Conservation (phyloP, 306 rosid species). For the Cajanus cajan region DNA sequence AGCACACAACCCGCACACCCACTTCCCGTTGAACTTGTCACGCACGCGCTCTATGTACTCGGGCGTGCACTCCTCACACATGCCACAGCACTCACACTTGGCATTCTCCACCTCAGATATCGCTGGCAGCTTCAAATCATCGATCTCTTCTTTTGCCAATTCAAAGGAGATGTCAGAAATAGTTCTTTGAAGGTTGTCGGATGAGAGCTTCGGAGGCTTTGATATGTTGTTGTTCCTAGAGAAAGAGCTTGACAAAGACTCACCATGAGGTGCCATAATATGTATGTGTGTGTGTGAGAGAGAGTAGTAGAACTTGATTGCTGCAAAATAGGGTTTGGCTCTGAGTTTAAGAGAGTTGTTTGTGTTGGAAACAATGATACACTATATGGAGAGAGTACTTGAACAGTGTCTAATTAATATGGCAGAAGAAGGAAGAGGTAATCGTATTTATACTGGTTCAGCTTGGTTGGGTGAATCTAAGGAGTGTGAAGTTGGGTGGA, state of each 20-base stretch:
- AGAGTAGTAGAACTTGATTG: neutral
- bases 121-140: conserved; percentile 46
- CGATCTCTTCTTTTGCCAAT: conserved; percentile 48
- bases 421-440: conserved; percentile 5
- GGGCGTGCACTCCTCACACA: conserved; percentile 87
- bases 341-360: neutral
- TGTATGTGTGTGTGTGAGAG: neutral
- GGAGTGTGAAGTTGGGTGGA: conserved; percentile 43
- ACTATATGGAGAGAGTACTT: neutral
- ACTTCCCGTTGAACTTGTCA: conserved; percentile 65
- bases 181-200: conserved; percentile 64
- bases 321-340: neutral
- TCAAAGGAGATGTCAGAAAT: conserved; percentile 77
- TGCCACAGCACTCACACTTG: conserved; percentile 93
- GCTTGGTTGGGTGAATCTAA: neutral
- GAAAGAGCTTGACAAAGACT: conserved; percentile 38
- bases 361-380: neutral
- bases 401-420: neutral
- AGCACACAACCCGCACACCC: conserved; percentile 79
- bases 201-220: conserved; percentile 56
- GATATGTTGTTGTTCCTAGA: conserved; percentile 37
- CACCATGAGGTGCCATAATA: conserved; percentile 84
- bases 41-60: conserved; percentile 77
- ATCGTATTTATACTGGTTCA: conserved; percentile 53
- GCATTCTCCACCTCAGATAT: conserved; percentile 80